A percentile compares a stretch with the other conserved stretches of the same genome.
Conservation (phyloP, 257 asterid species). For the Plantago major region DNA sequence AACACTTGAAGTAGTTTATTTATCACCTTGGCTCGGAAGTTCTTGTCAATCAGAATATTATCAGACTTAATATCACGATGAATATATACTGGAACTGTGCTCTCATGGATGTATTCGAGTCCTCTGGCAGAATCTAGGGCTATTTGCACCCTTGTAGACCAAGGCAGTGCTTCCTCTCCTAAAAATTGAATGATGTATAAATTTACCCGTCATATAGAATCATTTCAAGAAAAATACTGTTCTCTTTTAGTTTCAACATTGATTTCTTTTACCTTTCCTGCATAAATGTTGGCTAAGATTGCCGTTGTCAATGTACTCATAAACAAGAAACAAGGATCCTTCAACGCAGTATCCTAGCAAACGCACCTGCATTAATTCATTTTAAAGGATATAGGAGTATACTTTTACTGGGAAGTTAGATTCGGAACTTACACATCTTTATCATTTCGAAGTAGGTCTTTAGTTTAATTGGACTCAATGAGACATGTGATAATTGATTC, state of each 20-base stretch:
- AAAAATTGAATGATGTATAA: conserved; percentile 2
- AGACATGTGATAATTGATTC: neutral
- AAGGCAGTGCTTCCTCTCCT: conserved; percentile 52
- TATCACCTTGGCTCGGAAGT: conserved; percentile 71
- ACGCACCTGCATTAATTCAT: conserved; percentile 59
- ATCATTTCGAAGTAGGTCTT: too few relatives aligned
- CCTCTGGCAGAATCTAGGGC: conserved; percentile 96
- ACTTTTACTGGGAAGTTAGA: too few relatives aligned
- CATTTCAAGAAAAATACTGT: neutral
- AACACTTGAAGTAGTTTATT: neutral
- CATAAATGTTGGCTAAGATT: conserved; percentile 80
- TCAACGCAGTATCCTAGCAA: conserved; percentile 75
- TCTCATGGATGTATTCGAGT: conserved; percentile 89
- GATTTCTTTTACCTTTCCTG: conserved; percentile 40
- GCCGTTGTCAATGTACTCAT: conserved; percentile 78
- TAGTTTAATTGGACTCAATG: too few relatives aligned
- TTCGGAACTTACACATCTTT: too few relatives aligned
- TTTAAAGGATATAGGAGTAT: too few relatives aligned
- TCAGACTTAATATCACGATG: conserved; percentile 81
- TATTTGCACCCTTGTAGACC: conserved; percentile 73
- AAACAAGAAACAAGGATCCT: conserved; percentile 68
- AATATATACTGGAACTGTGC: conserved; percentile 76
- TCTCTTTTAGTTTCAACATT: neutral
- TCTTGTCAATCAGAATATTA: conserved; percentile 65
- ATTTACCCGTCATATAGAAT: neutral